These are phyloP conservation scores for Beauveria sp. DNA, from an alignment of 2,329 filamentous ascomycete genomes.

Conservation along the genomic window DNA sequence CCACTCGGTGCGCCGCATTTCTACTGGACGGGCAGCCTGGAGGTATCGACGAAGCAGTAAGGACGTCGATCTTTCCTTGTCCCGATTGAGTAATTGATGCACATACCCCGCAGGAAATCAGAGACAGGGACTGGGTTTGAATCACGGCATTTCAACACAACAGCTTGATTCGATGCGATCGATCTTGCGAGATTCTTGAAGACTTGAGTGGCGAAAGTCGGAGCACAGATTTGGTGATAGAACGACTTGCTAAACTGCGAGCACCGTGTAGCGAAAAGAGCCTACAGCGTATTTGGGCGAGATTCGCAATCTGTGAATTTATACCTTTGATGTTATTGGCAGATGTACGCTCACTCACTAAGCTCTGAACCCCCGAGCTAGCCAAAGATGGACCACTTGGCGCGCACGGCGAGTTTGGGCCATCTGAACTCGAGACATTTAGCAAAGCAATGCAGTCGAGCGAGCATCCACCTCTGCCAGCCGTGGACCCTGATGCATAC, in stretches of 20 bases:
- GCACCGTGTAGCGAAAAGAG: too few species aligned
- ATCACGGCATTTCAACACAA: background rate
- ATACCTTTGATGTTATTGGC: too few species aligned
- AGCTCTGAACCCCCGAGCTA: too few species aligned
- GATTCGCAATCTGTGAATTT: too few species aligned
- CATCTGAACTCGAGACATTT: background rate
- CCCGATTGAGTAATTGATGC: background rate
- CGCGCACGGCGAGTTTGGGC: background rate
- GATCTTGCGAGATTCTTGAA: background rate
- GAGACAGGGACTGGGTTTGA: background rate
- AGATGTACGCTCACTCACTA: too few species aligned
- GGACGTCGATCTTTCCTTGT: background rate
- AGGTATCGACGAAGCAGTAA: conserved; percentile 21
- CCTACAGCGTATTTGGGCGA: too few species aligned
- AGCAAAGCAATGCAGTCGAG: too few species aligned
- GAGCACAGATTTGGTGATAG: too few species aligned
- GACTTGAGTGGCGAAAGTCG: background rate
- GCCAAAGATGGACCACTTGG: background rate
- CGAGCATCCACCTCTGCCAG: too few species aligned
- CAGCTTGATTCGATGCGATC: background rate
- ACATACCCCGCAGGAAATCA: background rate
- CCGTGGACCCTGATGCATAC: too few species aligned
- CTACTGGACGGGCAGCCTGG: conserved; percentile 33
- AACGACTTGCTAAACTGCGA: too few species aligned
- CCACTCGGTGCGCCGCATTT: conserved; percentile 21